Conservation (phyloP, 2,329 filamentous ascomycete genomes). For the Metarhizium robertsii region DNA sequence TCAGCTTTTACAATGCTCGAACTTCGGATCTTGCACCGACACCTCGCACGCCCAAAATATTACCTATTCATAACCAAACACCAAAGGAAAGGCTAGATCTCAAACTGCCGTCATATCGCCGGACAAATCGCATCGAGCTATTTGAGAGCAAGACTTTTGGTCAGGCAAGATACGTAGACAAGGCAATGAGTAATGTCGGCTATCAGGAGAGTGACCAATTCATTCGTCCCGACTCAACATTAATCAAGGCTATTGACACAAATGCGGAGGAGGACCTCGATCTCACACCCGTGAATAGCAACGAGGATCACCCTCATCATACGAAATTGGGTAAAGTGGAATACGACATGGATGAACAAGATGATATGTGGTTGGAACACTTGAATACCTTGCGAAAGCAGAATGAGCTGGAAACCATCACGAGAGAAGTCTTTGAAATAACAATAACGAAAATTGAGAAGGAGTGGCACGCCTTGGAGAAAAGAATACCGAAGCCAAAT, state of each 20-base stretch:
- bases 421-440: conserved; percentile 91
- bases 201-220: conserved; percentile 94
- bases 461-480: conserved; percentile 94
- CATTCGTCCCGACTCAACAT: conserved; percentile 61
- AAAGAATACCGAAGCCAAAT: conserved; percentile 92
- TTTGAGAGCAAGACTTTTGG: conserved; percentile 81
- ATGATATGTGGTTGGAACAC: conserved; percentile 87
- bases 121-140: conserved; percentile 67
- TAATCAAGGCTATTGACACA: conserved; percentile 55
- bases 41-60: conserved; percentile 52
- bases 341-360: conserved; percentile 99
- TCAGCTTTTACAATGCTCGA: conserved; percentile 44
- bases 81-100: conserved; percentile 72
- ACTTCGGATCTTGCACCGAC: conserved; percentile 31
- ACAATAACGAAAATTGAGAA: conserved; percentile 99
- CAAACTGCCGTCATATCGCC: conserved; percentile 65
- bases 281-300: conserved; percentile 21
- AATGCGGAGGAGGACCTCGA: conserved; percentile 52
- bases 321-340: conserved; percentile 70
- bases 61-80: conserved; percentile 72
- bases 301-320: conserved; percentile 21
- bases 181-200: conserved; percentile 90
- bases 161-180: conserved; percentile 86
- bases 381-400: conserved; percentile 70
- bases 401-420: conserved; percentile 71